Conservation (phyloP, 1,139 yeast species). For the Lodderomyces pseudojiufengensis region DNA sequence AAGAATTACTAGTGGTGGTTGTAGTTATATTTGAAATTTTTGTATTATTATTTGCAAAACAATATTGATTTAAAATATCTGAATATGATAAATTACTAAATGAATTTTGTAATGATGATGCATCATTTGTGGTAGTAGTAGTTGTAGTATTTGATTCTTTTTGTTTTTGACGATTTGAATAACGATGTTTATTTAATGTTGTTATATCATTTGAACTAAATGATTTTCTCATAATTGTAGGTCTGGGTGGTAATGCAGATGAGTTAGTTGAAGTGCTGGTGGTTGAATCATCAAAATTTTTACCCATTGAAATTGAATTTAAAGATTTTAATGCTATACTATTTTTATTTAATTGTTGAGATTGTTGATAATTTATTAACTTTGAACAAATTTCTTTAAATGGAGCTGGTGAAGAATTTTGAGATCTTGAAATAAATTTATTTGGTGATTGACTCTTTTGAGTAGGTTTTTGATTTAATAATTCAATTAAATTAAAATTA, state of each 20-base stretch:
- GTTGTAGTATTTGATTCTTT: conserved; percentile 1
- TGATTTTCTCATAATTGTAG: conserved; percentile 21
- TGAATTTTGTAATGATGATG: conserved; percentile 3
- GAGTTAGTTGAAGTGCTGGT: background rate
- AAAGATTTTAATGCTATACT: conserved; percentile 1
- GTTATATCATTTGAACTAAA: conserved; percentile 24
- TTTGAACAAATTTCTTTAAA: conserved; percentile 9
- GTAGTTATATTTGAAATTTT: background rate
- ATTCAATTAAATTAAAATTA: conserved; percentile 18
- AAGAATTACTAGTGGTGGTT: background rate
- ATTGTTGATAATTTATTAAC: conserved; percentile 11
- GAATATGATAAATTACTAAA: conserved; percentile 24
- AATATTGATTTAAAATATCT: conserved; percentile 30
- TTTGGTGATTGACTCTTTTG: conserved; percentile 1
- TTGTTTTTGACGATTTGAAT: conserved; percentile 2
- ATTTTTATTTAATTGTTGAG: background rate
- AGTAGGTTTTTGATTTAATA: background rate
- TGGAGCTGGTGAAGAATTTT: background rate
- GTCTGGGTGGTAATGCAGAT: conserved; percentile 14
- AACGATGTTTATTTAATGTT: background rate
- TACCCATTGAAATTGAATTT: conserved; percentile 7
- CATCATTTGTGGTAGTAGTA: background rate
- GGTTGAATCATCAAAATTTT: conserved; percentile 11
- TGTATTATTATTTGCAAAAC: conserved; percentile 25
- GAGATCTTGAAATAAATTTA: background rate